Evolutionary conservation across 2,329 filamentous ascomycete genomes (phyloP).

Genomic region (Alternaria arbusti): DNA sequence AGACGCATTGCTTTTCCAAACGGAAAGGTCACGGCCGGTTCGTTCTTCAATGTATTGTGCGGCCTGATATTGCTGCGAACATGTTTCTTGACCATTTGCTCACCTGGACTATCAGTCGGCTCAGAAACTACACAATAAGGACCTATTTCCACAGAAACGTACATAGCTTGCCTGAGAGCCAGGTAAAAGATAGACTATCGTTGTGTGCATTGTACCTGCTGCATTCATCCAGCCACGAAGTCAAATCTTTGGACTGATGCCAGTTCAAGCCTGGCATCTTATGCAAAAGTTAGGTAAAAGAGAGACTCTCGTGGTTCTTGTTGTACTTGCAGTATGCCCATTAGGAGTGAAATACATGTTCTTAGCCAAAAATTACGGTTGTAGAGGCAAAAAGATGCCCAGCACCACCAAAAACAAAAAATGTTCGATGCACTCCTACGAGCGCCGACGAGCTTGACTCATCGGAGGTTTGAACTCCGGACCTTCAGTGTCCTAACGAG

Average conservation of each 20-base stretch:
- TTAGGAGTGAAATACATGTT: background rate
- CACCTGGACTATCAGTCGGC: fast-evolving
- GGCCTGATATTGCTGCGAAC: background rate
- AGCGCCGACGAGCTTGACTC: background rate
- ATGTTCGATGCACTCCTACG: background rate
- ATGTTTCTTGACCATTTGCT: background rate
- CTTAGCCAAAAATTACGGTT: background rate
- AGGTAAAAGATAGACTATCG: background rate
- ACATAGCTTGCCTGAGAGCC: background rate
- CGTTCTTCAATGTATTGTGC: background rate
- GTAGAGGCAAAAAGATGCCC: background rate
- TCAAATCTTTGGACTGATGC: background rate
- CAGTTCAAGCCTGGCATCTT: no score
- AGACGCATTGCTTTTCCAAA: background rate
- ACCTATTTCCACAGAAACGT: background rate
- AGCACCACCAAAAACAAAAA: background rate
- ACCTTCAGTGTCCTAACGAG: background rate
- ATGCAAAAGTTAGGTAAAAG: background rate
- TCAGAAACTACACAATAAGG: background rate
- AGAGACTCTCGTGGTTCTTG: background rate
- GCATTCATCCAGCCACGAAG: background rate
- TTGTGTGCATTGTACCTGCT: background rate
- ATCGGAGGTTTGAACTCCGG: background rate
- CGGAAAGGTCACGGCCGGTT: background rate
- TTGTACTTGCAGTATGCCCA: fast-evolving